Evolutionary conservation across 192 early-diverging fungal genomes (phyloP).

Genomic region (Phycomyces nitens): DNA sequence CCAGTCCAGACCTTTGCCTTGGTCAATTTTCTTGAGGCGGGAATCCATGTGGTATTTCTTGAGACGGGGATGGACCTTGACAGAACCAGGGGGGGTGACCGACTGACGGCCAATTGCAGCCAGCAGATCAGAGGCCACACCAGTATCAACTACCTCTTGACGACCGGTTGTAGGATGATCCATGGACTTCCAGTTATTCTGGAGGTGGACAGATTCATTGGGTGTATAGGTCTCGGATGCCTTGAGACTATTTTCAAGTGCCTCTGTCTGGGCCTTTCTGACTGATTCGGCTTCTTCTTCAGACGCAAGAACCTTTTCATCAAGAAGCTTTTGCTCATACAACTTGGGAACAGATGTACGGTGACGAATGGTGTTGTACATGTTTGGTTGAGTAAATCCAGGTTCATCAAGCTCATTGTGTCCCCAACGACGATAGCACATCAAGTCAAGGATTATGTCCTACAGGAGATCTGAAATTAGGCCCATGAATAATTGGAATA

Average conservation of each 20-base stretch:
- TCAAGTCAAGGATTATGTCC: conserved; percentile 93
- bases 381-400: conserved; percentile 92
- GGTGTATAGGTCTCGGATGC: conserved; percentile 59
- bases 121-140: conserved; percentile 61
- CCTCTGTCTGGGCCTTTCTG: conserved; percentile 54
- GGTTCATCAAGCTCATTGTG: conserved; percentile 99
- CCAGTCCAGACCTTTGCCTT: conserved; percentile 83
- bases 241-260: conserved; percentile 59
- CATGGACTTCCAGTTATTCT: conserved; percentile 82
- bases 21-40: conserved; percentile 65
- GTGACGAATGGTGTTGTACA: conserved; percentile 92
- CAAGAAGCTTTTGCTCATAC: conserved; percentile 78
- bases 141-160: conserved; percentile 39
- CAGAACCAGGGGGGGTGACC: conserved; percentile 61
- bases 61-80: conserved; percentile 81
- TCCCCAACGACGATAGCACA: conserved; percentile 94
- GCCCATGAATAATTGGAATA: no score
- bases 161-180: conserved; percentile 46
- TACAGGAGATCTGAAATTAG: no score
- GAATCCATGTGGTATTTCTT: conserved; percentile 88
- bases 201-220: conserved; percentile 51
- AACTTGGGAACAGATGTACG: conserved; percentile 79
- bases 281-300: conserved; percentile 49
- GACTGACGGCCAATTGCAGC: conserved; percentile 73
- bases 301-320: conserved; percentile 43